phyloP scores from a whole-genome alignment of 139 green algal species.

The Pseudopediastrum boryanum region DNA sequence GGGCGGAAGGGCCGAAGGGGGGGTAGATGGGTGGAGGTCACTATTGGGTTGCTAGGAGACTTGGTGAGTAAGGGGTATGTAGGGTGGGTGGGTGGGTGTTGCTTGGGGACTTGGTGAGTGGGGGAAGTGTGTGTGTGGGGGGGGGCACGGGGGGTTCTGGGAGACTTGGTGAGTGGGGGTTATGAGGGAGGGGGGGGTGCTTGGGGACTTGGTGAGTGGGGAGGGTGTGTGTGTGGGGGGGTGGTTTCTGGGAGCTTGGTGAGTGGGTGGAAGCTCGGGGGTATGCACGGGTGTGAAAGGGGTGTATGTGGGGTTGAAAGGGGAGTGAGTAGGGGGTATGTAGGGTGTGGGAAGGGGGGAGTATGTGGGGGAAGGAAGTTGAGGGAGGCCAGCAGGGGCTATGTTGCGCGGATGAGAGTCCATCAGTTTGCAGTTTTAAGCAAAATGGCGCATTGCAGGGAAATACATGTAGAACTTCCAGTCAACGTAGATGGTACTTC shows the following conservation, averaged over 20 bases:
- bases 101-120: background rate
- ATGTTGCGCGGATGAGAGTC: no score
- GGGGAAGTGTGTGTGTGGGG: background rate
- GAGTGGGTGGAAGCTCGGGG: background rate
- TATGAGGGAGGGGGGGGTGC: background rate
- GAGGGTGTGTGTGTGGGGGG: background rate
- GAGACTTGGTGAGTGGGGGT: conserved; percentile 26
- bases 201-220: background rate
- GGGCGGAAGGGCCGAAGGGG: conserved; percentile 24
- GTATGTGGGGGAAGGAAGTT: no score
- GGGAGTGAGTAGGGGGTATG: no score
- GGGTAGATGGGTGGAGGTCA: conserved; percentile 67
- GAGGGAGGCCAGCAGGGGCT: no score
- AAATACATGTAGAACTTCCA: background rate
- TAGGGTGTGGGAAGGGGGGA: no score
- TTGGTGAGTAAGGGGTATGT: conserved; percentile 1
- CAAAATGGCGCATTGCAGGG: no score
- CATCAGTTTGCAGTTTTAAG: no score
- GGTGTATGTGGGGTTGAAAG: background rate
- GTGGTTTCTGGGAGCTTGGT: background rate
- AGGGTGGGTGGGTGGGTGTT: background rate
- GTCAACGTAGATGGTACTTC: background rate
- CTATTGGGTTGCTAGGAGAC: conserved; percentile 57
- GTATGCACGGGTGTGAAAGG: background rate
- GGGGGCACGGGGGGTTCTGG: conserved; percentile 47